A percentile compares a stretch with the other conserved stretches of the same genome.
Evolutionary conservation across 73 alveolate genomes (phyloP).

Genomic region (Tetrahymena elliotti): DNA sequence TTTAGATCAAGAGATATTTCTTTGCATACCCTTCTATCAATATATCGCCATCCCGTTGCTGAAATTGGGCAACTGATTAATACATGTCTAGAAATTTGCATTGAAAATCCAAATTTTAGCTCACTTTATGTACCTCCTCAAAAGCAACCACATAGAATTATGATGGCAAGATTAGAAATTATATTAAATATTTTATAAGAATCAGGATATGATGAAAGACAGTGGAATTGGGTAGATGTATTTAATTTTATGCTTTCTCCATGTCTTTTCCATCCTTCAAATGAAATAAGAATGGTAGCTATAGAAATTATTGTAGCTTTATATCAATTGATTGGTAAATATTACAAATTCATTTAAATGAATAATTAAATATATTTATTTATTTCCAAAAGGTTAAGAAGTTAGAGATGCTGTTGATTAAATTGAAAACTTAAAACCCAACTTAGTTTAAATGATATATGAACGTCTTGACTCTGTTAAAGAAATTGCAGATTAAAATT

Average conservation of each 20-base stretch:
- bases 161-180: constrained; percentile 89
- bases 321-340: constrained; percentile 76
- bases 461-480: neutral
- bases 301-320: constrained; percentile 77
- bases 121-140: constrained; percentile 82
- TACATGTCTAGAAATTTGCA: constrained; percentile 65
- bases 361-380: constrained; percentile 23
- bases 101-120: constrained; percentile 79
- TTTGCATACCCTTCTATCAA: constrained; percentile 62
- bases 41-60: constrained; percentile 89
- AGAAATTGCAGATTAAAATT: neutral
- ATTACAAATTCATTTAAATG: neutral
- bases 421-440: constrained; percentile 27
- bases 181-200: constrained; percentile 70
- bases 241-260: constrained; percentile 77
- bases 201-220: constrained; percentile 80
- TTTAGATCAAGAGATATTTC: constrained; percentile 89
- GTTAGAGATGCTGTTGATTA: constrained; percentile 29
- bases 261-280: constrained; percentile 73
- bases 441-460: neutral
- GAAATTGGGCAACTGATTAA: constrained; percentile 64
- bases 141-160: constrained; percentile 83
- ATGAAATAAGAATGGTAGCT: constrained; percentile 81
- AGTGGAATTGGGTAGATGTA: constrained; percentile 87
- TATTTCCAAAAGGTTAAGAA: neutral